Evolutionary conservation across 164 flowering plant genomes (phyloP), one percentile per base, ranked within the genome.

Genomic region (Akebia trifoliata): DNA sequence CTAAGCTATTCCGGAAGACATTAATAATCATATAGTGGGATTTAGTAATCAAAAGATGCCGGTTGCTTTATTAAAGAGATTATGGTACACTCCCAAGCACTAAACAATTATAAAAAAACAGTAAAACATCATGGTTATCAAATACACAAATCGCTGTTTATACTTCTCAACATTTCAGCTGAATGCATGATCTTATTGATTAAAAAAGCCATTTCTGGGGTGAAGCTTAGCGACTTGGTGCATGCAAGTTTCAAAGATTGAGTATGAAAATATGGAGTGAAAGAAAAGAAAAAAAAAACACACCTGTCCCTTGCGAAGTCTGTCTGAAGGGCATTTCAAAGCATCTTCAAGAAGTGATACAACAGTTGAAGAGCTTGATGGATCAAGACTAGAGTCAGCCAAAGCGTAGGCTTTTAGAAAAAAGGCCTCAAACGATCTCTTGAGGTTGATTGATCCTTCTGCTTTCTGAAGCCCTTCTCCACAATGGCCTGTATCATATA

Each of bases 271-370:
- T 15, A 48, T 25, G 3, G 25, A 46, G 20, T 10, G 40, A 15
- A n/a, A n/a, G n/a, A n/a, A n/a, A n/a, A n/a, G n/a, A n/a, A n/a
- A n/a, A 31, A 12, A 56, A 55, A 55, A 59, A 48, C 71, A 49
- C 67, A 90, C 99, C 95, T 93, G 99, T 43, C 99, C 97, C 60
- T 94, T 94, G 29, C 99, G 99, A 67, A 94, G 87, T 70, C 92
- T 81, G 65, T 94, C 99, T 7, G 99, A 94, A 38, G 96, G 96
- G 60, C 99, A 94, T 73, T 80, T 84, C 71, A 94, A 61, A 38
- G 99, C 99, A 64, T 94, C 89, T 76, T 90, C 84, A 39, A 94
- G 95, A 66, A 94, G 93, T 39, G 95, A 83, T 30, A 90, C 68
- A 67, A 94, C 97, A 50, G 78, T 71, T 6, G 89, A 69, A 8